These are phyloP conservation scores for Fermentozyma sake DNA, from an alignment of 1,139 yeast genomes.

Conservation along the genomic window DNA sequence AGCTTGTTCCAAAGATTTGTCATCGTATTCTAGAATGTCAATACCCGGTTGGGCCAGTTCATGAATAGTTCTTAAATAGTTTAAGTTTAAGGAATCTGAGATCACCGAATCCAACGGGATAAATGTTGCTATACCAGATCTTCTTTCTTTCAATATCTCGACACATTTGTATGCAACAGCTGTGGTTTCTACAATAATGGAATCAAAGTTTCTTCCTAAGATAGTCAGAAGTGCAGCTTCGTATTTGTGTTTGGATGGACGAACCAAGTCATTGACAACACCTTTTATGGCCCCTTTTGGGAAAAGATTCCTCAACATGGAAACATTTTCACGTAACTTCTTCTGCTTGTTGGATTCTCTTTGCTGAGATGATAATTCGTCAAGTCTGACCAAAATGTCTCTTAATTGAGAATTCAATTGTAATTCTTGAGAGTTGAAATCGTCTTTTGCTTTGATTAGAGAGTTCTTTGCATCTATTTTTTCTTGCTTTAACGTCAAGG, in stretches of 20 bases:
- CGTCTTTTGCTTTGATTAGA: conserved; percentile 43
- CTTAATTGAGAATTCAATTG: conserved; percentile 62
- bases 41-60: conserved; percentile 57
- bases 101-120: conserved; percentile 79
- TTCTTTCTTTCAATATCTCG: conserved; percentile 75
- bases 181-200: conserved; percentile 76
- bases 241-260: conserved; percentile 72
- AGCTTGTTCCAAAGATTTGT: conserved; percentile 64
- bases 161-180: conserved; percentile 81
- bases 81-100: conserved; percentile 51
- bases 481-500: conserved; percentile 32
- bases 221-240: conserved; percentile 76
- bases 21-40: conserved; percentile 72
- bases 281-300: conserved; percentile 76
- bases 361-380: conserved; percentile 70
- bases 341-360: conserved; percentile 72
- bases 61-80: conserved; percentile 54
- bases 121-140: conserved; percentile 81
- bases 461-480: conserved; percentile 38
- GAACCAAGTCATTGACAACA: conserved; percentile 70
- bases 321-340: conserved; percentile 66
- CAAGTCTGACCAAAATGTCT: conserved; percentile 56
- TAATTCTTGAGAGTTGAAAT: conserved; percentile 44
- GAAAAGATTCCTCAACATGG: conserved; percentile 60
- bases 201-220: conserved; percentile 74